Base-by-base conservation (phyloP, 2,329 filamentous ascomycete genomes). In the Alternaria burnsii region DNA sequence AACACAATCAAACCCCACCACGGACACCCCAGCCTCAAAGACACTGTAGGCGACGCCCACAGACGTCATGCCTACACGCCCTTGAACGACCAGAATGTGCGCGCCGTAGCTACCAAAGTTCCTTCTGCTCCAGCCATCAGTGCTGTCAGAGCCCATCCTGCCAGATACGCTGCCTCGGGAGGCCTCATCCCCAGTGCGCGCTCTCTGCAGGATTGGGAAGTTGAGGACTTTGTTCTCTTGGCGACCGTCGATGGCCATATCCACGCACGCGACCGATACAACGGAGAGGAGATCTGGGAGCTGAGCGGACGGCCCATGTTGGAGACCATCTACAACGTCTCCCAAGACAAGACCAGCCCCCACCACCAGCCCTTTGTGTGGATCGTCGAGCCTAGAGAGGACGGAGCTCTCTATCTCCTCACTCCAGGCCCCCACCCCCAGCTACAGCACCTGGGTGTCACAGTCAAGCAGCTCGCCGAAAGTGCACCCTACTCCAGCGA, bases 141-240 rank as follows among this genome's bases (percentile, higher is more conserved):
- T 85, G 88, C 93, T 91, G 94, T 97, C 86, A 88, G 92, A 97
- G 94, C 93, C 92, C 92, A 91, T 88, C 88, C 88, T 88, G 88
- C 88, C 71, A 71, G 75, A 86, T 87, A 75, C 71, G 77, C 78
- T 71, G 78, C 78, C 73, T 73, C 74, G 60, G 77, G 72, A 71
- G 82, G 79, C 74, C 75, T 83, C 59, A 87, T 90, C 84, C 86
- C 86, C 70, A 73, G 74, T 91, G 94, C 93, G 94, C 94, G 94
- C 89, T 96, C 91, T 86, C 86, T 98, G 87, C 91, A 94, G 88
- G 94, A 97, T 84, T 98, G 94, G 94, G 93, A 97, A 91, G 94
- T 97, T 83, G 94, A 98, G 92, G 94, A 98, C 86, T 97, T 97
- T 88, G 92, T 98, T 84, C 92, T 99, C 85, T 86, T 99, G 91